Conservation (phyloP, 371 early-diverging fungal genomes). For the Zopfochytrium polystomum region DNA sequence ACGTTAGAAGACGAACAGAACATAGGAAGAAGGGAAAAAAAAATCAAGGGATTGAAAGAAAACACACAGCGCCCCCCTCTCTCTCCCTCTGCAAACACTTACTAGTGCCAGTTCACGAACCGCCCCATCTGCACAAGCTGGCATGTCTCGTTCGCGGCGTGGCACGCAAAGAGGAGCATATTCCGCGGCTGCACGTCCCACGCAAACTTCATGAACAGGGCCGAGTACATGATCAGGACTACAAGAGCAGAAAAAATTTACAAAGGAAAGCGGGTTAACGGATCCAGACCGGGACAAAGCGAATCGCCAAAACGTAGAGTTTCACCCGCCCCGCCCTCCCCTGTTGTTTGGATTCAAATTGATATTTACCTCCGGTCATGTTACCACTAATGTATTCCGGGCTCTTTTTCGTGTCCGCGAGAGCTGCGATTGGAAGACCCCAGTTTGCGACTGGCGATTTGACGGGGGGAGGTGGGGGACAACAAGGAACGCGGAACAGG, state of each 20-base stretch:
- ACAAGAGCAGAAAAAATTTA: too few relatives aligned
- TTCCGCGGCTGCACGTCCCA: slow-evolving; percentile 89
- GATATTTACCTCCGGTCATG: slow-evolving; percentile 77
- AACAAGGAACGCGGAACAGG: not conserved
- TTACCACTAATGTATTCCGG: slow-evolving; percentile 91
- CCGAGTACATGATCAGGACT: slow-evolving; percentile 70
- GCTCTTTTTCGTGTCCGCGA: slow-evolving; percentile 87
- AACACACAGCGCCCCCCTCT: too few relatives aligned
- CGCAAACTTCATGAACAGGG: slow-evolving; percentile 94
- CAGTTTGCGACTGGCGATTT: slow-evolving; percentile 81
- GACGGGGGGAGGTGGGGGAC: slow-evolving; percentile 30
- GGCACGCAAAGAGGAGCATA: slow-evolving; percentile 88
- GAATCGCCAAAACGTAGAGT: too few relatives aligned
- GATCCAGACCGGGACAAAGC: too few relatives aligned
- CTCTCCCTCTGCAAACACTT: too few relatives aligned
- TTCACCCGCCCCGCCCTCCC: too few relatives aligned
- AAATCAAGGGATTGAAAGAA: too few relatives aligned
- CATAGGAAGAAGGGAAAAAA: too few relatives aligned
- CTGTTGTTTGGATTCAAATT: too few relatives aligned
- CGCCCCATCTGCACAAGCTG: slow-evolving; percentile 83
- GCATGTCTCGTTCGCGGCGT: slow-evolving; percentile 83
- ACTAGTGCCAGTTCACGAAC: slow-evolving; percentile 63
- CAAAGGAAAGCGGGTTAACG: too few relatives aligned
- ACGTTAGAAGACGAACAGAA: too few relatives aligned
- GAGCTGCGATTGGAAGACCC: slow-evolving; percentile 93